These are phyloP conservation scores for Quercus alba DNA, from an alignment of 306 rosid genomes.

Conservation along the genomic window DNA sequence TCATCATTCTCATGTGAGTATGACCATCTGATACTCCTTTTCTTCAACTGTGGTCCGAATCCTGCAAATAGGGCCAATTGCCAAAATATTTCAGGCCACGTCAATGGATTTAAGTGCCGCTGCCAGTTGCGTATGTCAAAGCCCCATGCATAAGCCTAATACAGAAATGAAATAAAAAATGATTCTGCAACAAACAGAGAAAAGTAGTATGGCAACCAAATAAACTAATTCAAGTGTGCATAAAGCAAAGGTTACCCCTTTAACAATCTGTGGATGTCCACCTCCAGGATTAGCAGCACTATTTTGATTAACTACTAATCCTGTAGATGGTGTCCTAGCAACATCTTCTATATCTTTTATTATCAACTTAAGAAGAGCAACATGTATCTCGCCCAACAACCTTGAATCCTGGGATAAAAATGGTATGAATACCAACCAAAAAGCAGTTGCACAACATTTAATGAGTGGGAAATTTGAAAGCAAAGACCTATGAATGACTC, in stretches of 20 bases:
- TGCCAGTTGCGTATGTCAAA: slow-evolving; percentile 98
- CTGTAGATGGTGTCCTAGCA: slow-evolving; percentile 90
- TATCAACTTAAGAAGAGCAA: slow-evolving; percentile 74
- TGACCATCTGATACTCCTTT: slow-evolving; percentile 69
- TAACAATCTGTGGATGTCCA: slow-evolving; percentile 96
- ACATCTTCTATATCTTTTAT: slow-evolving; percentile 98
- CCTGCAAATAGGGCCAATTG: slow-evolving; percentile 93
- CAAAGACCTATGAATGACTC: slow-evolving; percentile 34
- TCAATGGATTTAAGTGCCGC: slow-evolving; percentile 79
- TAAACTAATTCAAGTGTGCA: not conserved
- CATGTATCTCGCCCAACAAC: slow-evolving; percentile 91
- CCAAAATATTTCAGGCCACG: slow-evolving; percentile 96
- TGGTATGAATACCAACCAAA: slow-evolving; percentile 13
- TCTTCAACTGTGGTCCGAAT: slow-evolving; percentile 86
- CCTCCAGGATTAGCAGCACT: slow-evolving; percentile 95
- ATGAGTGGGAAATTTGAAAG: slow-evolving; percentile 18
- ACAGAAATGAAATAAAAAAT: slow-evolving; percentile 18
- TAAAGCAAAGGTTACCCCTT: slow-evolving; percentile 65
- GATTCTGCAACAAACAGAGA: slow-evolving; percentile 2
- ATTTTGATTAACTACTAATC: slow-evolving; percentile 79
- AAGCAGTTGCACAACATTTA: slow-evolving; percentile 6
- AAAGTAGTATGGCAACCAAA: not conserved
- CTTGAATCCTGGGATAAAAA: slow-evolving; percentile 82
- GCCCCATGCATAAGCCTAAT: slow-evolving; percentile 95
- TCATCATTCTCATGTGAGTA: slow-evolving; percentile 68